Evolutionary conservation across 805 yeast species (phyloP).

Genomic region (Scheffersomyces amazonensis): DNA sequence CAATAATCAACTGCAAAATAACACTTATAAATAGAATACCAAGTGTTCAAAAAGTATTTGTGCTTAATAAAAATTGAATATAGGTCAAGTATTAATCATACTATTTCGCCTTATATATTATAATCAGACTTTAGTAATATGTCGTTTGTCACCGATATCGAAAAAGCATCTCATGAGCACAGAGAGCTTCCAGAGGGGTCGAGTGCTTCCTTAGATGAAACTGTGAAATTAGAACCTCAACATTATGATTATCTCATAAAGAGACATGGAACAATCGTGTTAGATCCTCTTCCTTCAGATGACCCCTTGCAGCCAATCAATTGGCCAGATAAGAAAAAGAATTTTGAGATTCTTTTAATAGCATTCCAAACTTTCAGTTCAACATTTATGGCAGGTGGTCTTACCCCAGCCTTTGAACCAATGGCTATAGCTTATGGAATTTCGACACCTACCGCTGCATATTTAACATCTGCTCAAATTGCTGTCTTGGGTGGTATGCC

Average conservation of each 20-base stretch:
- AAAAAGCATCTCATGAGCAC: conserved; percentile 1
- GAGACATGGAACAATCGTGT: conserved; percentile 9
- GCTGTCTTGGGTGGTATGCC: conserved; percentile 9
- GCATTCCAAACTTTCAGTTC: conserved; percentile 4
- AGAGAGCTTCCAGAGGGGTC: neutral
- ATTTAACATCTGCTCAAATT: conserved; percentile 11
- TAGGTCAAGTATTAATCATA: too few relatives aligned
- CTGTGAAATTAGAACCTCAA: neutral
- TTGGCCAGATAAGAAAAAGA: conserved; percentile 8
- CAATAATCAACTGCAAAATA: too few relatives aligned
- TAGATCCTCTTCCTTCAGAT: conserved; percentile 10
- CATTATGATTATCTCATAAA: conserved; percentile 4
- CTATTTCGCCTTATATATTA: too few relatives aligned
- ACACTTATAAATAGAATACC: too few relatives aligned
- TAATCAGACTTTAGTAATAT: too few relatives aligned
- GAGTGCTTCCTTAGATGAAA: too few relatives aligned
- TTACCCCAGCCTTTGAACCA: conserved; percentile 8
- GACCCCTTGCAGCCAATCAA: conserved; percentile 11
- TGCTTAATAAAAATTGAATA: too few relatives aligned
- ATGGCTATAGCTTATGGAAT: conserved; percentile 3
- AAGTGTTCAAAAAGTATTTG: too few relatives aligned
- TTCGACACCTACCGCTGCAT: conserved; percentile 5
- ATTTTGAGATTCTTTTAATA: too few relatives aligned
- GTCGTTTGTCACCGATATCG: conserved; percentile 1
- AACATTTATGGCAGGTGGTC: conserved; percentile 13